Percentiles rank a stretch among this genome's conserved stretches.
phyloP scores from a whole-genome alignment of 164 flowering plant genomes.

The Macadamia integrifolia region DNA sequence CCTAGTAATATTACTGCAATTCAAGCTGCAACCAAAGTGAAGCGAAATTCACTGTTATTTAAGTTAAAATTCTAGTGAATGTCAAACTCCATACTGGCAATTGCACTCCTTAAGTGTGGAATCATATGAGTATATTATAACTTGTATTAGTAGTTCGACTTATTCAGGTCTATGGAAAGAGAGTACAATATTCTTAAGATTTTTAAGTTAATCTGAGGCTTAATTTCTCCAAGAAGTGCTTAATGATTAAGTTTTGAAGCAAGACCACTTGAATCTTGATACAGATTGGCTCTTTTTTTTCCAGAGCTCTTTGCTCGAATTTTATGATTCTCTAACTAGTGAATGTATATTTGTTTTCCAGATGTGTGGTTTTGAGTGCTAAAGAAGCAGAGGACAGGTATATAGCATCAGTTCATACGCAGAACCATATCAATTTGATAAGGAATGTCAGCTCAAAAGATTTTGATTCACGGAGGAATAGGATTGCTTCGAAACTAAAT shows the following conservation, averaged over 20 bases:
- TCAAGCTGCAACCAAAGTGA: no score
- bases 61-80: no score
- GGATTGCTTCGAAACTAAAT: constrained; percentile 54
- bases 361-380: constrained; percentile 73
- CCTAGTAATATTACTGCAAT: no score
- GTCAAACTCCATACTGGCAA: no score
- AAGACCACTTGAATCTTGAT: not conserved
- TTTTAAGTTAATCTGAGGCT: not conserved
- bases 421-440: constrained; percentile 63
- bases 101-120: no score
- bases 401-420: constrained; percentile 56
- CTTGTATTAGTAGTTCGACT: no score
- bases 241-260: not conserved
- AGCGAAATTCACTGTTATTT: no score
- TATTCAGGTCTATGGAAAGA: no score
- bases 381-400: constrained; percentile 74
- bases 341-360: constrained; percentile 19
- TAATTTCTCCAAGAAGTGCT: not conserved
- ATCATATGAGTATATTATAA: no score
- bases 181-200: not conserved
- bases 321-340: no score
- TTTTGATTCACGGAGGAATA: constrained; percentile 45
- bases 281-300: not conserved
- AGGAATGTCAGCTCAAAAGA: constrained; percentile 53
- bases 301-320: not conserved